Evolutionary conservation across 202 grass and related monocot genomes (phyloP).

Genomic region (Zoysia matrella): DNA sequence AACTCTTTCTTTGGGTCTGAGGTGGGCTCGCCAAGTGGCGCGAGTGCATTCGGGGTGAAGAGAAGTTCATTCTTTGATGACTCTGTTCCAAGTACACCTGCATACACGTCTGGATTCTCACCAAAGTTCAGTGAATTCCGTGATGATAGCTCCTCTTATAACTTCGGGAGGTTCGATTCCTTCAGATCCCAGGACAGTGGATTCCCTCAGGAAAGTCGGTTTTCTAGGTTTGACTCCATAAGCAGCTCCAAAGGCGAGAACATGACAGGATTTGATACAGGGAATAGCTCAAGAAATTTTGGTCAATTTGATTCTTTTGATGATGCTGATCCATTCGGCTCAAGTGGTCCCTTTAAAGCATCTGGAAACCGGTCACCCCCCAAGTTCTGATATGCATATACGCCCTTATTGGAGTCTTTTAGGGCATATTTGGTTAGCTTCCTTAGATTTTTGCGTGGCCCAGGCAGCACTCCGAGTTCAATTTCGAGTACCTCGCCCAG

Average conservation of each 20-base stretch:
- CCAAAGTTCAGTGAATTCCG: constrained; percentile 69
- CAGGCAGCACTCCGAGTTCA: too few relatives aligned
- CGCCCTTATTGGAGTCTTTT: constrained; percentile 1
- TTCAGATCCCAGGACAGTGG: constrained; percentile 83
- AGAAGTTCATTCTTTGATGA: constrained; percentile 92
- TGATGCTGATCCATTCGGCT: constrained; percentile 90
- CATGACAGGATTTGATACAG: constrained; percentile 65
- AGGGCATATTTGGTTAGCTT: background rate
- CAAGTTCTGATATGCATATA: too few relatives aligned
- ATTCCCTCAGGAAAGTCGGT: constrained; percentile 60
- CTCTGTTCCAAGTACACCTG: constrained; percentile 92
- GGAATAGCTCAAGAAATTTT: constrained; percentile 60
- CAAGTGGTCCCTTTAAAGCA: constrained; percentile 91
- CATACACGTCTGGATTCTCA: constrained; percentile 80
- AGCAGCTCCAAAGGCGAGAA: constrained; percentile 62
- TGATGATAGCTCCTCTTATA: constrained; percentile 61
- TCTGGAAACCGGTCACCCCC: constrained; percentile 6
- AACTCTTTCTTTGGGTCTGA: constrained; percentile 86
- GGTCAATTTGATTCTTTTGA: constrained; percentile 95
- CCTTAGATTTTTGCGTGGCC: too few relatives aligned
- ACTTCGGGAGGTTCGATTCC: constrained; percentile 85
- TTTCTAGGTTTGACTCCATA: constrained; percentile 87
- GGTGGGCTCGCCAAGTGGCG: constrained; percentile 59
- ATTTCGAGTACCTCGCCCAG: too few relatives aligned
- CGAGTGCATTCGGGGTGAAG: constrained; percentile 73